Conservation (phyloP, 768 basidiomycete species). For the Scleroderma bovista region DNA sequence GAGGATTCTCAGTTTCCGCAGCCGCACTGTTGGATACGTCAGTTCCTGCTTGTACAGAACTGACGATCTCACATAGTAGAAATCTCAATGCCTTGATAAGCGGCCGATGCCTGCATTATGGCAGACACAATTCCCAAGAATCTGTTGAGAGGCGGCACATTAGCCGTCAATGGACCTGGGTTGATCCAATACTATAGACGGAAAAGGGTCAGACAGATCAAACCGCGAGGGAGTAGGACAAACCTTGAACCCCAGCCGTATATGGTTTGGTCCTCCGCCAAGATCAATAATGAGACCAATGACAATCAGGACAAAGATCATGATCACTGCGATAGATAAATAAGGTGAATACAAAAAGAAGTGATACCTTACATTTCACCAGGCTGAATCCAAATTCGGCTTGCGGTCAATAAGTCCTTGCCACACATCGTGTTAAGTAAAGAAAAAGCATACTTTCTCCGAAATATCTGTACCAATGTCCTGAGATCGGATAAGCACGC, state of each 20-base stretch:
- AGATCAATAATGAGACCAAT: constrained; percentile 68
- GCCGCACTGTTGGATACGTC: constrained; percentile 44
- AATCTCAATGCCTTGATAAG: constrained; percentile 50
- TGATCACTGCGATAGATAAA: constrained; percentile 33
- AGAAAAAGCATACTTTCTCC: constrained; percentile 53
- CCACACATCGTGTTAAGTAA: neutral
- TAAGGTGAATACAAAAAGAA: neutral
- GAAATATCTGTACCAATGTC: constrained; percentile 40
- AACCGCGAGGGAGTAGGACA: neutral
- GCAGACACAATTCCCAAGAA: constrained; percentile 40
- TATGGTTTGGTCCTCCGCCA: constrained; percentile 49
- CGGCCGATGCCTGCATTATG: constrained; percentile 49
- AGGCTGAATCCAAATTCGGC: constrained; percentile 65
- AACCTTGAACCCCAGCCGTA: constrained; percentile 65
- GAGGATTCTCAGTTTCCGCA: constrained; percentile 72
- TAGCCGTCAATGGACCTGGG: constrained; percentile 42
- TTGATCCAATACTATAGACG: constrained; percentile 38
- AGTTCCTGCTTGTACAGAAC: neutral
- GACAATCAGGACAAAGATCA: constrained; percentile 58
- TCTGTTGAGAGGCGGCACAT: neutral
- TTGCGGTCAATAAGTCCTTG: constrained; percentile 8
- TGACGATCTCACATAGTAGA: constrained; percentile 24
- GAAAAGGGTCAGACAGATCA: neutral
- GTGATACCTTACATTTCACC: constrained; percentile 45
- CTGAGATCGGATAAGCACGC: too few species aligned